Conservation (phyloP, 2,329 filamentous ascomycete genomes). For the Fusarium beomiforme region DNA sequence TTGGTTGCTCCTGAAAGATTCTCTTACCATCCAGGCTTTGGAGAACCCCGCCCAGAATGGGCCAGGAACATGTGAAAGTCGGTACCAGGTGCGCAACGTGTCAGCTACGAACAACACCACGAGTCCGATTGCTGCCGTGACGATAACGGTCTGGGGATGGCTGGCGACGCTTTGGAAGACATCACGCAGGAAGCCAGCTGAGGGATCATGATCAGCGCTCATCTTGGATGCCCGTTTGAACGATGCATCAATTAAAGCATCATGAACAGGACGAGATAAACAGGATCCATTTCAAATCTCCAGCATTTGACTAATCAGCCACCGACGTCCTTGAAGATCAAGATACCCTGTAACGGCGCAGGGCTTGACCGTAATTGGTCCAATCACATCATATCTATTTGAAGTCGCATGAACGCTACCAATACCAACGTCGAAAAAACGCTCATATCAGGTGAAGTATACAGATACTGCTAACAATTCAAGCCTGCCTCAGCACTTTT, state of each 20-base stretch:
- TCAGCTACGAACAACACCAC: conserved; percentile 19
- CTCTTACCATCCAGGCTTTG: conserved; percentile 46
- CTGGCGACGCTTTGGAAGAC: neutral
- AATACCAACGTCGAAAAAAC: neutral
- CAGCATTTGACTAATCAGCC: neutral
- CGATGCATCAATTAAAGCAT: neutral
- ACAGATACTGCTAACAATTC: no score
- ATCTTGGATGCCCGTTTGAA: neutral
- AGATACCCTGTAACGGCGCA: neutral
- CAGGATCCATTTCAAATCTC: neutral
- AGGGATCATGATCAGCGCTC: neutral
- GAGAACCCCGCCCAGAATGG: conserved; percentile 48
- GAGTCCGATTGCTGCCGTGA: neutral
- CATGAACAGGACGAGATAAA: neutral
- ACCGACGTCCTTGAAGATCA: neutral
- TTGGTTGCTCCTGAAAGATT: conserved; percentile 39
- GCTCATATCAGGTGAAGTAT: neutral
- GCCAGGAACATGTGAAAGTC: conserved; percentile 48
- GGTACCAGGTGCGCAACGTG: conserved; percentile 41
- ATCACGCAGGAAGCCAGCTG: neutral
- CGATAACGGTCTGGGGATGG: neutral
- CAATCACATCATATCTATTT: neutral
- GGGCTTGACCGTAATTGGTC: neutral
- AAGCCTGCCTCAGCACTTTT: no score
- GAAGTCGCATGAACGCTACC: neutral